Evolutionary conservation across 1,284 basidiomycete species (phyloP), one percentile per base, ranked within the genome.

Genomic region (Paramarasmius palmivorus): DNA sequence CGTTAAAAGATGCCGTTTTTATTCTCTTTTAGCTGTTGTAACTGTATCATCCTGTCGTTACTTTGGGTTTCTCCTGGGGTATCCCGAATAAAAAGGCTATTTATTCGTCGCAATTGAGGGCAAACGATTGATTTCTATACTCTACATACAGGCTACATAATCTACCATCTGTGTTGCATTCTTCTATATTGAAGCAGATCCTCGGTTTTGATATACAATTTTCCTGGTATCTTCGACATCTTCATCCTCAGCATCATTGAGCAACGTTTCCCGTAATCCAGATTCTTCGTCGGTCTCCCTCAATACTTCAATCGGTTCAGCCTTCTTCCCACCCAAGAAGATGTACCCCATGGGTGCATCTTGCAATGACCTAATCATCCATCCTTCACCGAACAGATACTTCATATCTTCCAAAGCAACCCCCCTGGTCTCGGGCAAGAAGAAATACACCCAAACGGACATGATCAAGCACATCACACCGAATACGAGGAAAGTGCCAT

Each of bases 401-500:
- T 69, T 71, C 35, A 80, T 73, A 45, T 80, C 77, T 61, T 80
- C 78, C 59, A 80, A 57, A 5, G 71, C 73, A 53, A 71, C 72
- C 22, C 78, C 77, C 32, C 67, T 68, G 2, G 77, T 79, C 64
- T 79, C 78, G 7, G 77, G 77, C 20, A 78, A 61, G 53, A 63
- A 72, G 44, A 73, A 59, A 58, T 78, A 79, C 23, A 75, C 64
- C 78, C 76, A 79, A 9, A 59, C 35, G 14, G 72, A 63, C 76
- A 78, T 77, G 57, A 74, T 55, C 41, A 78, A 14, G 59, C 78
- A 79, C 58, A 71, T 74, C 49, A 69, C 50, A 1, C 79, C 80
- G 49, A 81, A 82, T 38, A 80, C 35, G 8, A 82, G 65, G 63
- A 79, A 82, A 14, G 78, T 82, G 38, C 78, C 80, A 53, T 80